Evolutionary conservation across 2,329 filamentous ascomycete genomes (phyloP).

Genomic region (Botryotinia narcissicola): DNA sequence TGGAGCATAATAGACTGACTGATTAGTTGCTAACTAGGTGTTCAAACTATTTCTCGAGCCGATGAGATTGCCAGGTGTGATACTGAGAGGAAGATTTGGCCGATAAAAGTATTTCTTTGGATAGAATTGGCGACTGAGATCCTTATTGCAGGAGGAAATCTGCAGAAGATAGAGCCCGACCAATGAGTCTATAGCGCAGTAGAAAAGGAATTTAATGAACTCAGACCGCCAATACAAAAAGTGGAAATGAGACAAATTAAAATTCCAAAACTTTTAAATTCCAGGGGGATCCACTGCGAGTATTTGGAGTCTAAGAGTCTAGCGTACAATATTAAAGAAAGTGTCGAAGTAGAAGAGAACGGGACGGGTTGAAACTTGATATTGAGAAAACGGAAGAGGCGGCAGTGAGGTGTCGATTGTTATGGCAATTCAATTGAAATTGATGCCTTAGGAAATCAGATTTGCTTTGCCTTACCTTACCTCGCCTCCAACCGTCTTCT

Average conservation of each 20-base stretch:
- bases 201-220: background rate
- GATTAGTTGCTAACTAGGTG: too few relatives aligned
- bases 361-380: background rate
- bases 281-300: background rate
- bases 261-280: background rate
- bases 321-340: background rate
- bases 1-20: background rate
- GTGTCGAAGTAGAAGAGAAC: background rate
- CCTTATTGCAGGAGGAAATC: background rate
- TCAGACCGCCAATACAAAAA: background rate
- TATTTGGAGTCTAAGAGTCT: too few relatives aligned
- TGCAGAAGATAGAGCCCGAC: background rate
- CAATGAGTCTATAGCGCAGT: background rate
- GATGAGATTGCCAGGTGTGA: background rate
- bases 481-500: background rate
- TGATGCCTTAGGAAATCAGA: background rate
- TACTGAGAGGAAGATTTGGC: background rate
- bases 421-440: background rate
- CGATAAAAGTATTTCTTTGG: background rate
- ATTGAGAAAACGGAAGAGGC: background rate
- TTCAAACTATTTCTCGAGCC: background rate
- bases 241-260: background rate
- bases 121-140: background rate
- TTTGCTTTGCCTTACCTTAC: background rate
- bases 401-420: conserved; percentile 1